Conservation (phyloP, 331 rosid species). For the Spiraea crenata region DNA sequence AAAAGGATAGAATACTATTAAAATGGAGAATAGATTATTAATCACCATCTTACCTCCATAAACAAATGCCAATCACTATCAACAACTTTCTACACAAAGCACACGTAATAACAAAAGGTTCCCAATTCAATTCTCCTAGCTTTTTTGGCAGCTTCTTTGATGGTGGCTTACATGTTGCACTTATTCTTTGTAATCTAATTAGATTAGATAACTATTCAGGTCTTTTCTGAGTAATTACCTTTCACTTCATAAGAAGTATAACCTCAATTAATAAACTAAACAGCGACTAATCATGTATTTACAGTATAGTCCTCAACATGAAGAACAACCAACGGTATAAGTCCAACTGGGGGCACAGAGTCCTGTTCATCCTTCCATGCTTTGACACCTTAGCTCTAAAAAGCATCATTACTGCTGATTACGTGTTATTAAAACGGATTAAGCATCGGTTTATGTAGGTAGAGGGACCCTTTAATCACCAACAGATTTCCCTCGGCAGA, state of each 20-base stretch:
- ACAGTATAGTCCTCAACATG: not conserved
- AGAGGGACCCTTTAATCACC: not conserved
- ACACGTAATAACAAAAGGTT: conserved; percentile 27
- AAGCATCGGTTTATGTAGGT: not conserved
- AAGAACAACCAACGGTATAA: conserved; percentile 5
- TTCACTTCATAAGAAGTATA: conserved; percentile 24
- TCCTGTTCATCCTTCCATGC: not conserved
- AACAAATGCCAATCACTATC: conserved; percentile 22
- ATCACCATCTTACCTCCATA: conserved; percentile 21
- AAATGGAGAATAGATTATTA: conserved; percentile 7
- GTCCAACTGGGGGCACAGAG: not conserved
- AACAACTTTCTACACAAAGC: not conserved
- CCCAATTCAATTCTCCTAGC: conserved; percentile 21
- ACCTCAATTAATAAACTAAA: conserved; percentile 1
- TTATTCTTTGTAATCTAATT: conserved; percentile 11
- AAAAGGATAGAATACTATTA: not conserved
- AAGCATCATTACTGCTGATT: not conserved
- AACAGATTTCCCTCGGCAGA: not conserved
- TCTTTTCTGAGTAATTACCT: conserved; percentile 43
- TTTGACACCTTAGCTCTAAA: conserved; percentile 8
- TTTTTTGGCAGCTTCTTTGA: conserved; percentile 36
- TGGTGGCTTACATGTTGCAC: conserved; percentile 16
- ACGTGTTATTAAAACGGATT: not conserved
- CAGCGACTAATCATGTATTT: not conserved
- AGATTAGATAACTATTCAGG: conserved; percentile 32